Base-by-base conservation (phyloP, 2,329 filamentous ascomycete species). In the Fusarium vanettenii region DNA sequence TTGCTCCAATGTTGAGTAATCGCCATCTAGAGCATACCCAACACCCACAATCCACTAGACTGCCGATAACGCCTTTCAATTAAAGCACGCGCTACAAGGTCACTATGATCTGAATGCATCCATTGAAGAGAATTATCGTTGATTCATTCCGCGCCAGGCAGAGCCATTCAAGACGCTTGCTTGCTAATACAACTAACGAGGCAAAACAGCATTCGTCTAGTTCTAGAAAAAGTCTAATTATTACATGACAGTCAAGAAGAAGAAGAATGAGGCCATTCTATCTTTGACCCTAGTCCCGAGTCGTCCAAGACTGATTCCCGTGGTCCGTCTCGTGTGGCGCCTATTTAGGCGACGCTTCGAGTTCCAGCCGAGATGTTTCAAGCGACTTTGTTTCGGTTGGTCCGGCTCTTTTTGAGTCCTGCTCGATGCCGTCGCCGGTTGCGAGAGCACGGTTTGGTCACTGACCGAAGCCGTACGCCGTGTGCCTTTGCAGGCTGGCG, bases 141-240 rank as follows among this genome's bases (percentile, higher is more conserved):
- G 33, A 39, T 50, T 39, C 16, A 55, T 41, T 61, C 33, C 33
- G 56, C 64, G 5, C 43, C 48, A 72, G 52, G 57, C 61, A 74
- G 67, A 56, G 39, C 45, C 29, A 55, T 31, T n/a, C 35, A 60
- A 16, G 43, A 39, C 11, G 33, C 33, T 29, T 63, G 18, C 33
- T 63, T 63, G 22, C 13, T 63, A 55, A 31, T 63, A 52, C 43
- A 52, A 22, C n/a, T 16, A 6, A 20, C 9, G 11, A 64, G 56
- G 14, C 9, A 31, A 10, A 14, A 14, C 8, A 45, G 22, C 45
- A 57, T 59, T 59, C 37, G 9, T 56, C 62, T 59, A 59, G 61
- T 62, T 72, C 69, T 56, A 50, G 48, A 72, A 55, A 67, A 63
- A 72, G 60, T 69, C 35, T 63, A 69, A 72, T 59, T 43, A 22